A percentile compares a stretch with the other conserved stretches of the same genome.
Conservation (phyloP, 2,329 filamentous ascomycete species). For the Trichoderma lentiforme region DNA sequence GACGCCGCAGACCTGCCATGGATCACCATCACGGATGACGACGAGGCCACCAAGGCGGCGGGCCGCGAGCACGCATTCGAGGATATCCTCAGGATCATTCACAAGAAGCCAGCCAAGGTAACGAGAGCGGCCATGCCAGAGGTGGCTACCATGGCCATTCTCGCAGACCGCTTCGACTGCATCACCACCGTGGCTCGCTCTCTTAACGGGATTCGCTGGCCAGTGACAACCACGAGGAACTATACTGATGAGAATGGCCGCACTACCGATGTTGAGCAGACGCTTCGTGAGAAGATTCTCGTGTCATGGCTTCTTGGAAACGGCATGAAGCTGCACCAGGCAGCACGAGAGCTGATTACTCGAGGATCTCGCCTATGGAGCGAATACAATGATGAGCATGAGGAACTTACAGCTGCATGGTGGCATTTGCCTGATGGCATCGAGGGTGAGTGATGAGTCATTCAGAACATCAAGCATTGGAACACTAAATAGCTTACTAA, state of each 20-base stretch:
- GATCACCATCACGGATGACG: constrained; percentile 64
- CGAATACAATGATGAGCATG: constrained; percentile 34
- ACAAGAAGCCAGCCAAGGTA: constrained; percentile 47
- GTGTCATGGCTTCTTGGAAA: constrained; percentile 64
- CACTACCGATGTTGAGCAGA: constrained; percentile 55
- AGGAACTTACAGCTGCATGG: constrained; percentile 52
- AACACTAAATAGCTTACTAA: neutral
- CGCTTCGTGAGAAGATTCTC: constrained; percentile 65
- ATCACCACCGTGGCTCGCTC: constrained; percentile 52
- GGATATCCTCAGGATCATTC: constrained; percentile 66
- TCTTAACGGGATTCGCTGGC: constrained; percentile 54
- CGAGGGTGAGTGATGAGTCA: constrained; percentile 49
- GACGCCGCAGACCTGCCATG: constrained; percentile 55
- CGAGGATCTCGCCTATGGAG: constrained; percentile 61
- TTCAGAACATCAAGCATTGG: neutral
- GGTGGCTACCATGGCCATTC: constrained; percentile 63
- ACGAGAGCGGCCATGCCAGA: constrained; percentile 53
- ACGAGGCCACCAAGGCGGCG: constrained; percentile 60
- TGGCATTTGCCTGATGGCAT: constrained; percentile 69
- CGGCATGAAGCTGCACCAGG: constrained; percentile 55
- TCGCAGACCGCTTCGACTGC: constrained; percentile 73
- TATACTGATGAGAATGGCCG: constrained; percentile 36
- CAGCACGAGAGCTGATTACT: constrained; percentile 63
- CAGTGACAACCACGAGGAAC: constrained; percentile 41
- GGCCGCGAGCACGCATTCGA: constrained; percentile 60